Evolutionary conservation across 495 filamentous ascomycete species (phyloP).

Genomic region (Pseudoneurospora amorphoporcata): DNA sequence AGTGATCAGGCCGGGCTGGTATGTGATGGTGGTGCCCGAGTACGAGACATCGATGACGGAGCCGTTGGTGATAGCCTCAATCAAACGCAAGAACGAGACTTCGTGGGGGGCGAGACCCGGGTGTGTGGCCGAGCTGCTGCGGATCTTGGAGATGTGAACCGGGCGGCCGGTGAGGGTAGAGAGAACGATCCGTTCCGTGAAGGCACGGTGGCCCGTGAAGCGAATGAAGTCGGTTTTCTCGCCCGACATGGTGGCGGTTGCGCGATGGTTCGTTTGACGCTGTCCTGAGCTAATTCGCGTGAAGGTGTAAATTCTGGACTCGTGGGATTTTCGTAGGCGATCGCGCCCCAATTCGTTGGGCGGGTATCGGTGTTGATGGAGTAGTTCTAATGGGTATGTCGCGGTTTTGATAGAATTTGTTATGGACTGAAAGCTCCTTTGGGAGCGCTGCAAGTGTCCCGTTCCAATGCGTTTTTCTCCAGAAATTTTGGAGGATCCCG

Average conservation of each 20-base stretch:
- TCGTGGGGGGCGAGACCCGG: conserved; percentile 88
- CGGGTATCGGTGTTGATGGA: background rate
- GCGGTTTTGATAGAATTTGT: background rate
- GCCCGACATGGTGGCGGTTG: conserved; percentile 26
- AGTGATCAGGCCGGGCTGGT: conserved; percentile 84
- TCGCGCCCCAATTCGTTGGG: background rate
- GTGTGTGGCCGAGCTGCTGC: conserved; percentile 67
- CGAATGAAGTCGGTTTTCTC: conserved; percentile 39
- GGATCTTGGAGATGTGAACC: conserved; percentile 87
- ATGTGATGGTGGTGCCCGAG: conserved; percentile 84
- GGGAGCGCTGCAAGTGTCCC: background rate
- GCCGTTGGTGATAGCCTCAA: conserved; percentile 94
- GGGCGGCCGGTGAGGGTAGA: conserved; percentile 83
- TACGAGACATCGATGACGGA: conserved; percentile 87
- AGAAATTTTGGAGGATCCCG: conserved; percentile 23
- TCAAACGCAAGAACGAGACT: conserved; percentile 87
- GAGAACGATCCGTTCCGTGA: conserved; percentile 77
- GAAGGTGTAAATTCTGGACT: background rate
- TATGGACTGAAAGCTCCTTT: background rate
- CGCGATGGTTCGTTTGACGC: background rate
- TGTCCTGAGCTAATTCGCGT: background rate
- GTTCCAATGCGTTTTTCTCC: conserved; percentile 1
- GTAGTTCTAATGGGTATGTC: background rate
- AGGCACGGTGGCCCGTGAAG: conserved; percentile 73
- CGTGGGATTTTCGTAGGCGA: background rate